These are phyloP conservation scores for Wallacemonas collosoma DNA, from an alignment of 208 protist species.

Conservation along the genomic window DNA sequence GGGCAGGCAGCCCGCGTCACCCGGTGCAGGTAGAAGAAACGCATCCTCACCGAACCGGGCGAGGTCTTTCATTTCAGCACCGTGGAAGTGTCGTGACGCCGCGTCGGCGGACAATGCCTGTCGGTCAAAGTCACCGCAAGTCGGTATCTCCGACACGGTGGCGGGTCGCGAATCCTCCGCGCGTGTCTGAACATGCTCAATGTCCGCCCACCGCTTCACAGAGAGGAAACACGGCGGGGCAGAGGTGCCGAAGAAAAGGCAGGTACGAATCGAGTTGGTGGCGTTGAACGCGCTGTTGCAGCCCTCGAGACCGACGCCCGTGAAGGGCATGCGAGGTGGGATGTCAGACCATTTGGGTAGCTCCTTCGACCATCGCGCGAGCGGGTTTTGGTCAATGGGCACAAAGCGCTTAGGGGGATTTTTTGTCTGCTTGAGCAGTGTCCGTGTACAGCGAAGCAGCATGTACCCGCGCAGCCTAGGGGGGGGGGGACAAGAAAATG, in stretches of 20 bases:
- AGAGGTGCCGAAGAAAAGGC: constrained; percentile 66
- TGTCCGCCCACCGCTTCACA: constrained; percentile 37
- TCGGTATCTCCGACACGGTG: neutral
- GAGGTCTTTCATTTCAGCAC: constrained; percentile 9
- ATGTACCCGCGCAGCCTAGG: neutral
- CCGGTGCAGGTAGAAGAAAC: constrained; percentile 25
- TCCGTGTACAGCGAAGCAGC: neutral
- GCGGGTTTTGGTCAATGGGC: constrained; percentile 49
- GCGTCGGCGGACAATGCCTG: too few species aligned
- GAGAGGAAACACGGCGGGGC: constrained; percentile 67
- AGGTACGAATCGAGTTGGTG: constrained; percentile 82
- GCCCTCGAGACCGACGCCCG: constrained; percentile 73
- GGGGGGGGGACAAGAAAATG: too few species aligned
- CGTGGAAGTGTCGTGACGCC: neutral
- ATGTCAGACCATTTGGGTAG: constrained; percentile 41
- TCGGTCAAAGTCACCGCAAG: too few species aligned
- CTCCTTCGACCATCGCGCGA: constrained; percentile 69
- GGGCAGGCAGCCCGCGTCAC: neutral
- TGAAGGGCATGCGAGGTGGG: constrained; percentile 17
- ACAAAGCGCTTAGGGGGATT: constrained; percentile 42
- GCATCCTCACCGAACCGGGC: constrained; percentile 41
- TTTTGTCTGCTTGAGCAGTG: constrained; percentile 43
- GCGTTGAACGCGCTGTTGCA: constrained; percentile 87
- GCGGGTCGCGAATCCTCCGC: neutral
- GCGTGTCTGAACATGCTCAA: constrained; percentile 57